Evolutionary conservation across 2,329 filamentous ascomycete species (phyloP).

Genomic region (Diaporthe citrichinensis): DNA sequence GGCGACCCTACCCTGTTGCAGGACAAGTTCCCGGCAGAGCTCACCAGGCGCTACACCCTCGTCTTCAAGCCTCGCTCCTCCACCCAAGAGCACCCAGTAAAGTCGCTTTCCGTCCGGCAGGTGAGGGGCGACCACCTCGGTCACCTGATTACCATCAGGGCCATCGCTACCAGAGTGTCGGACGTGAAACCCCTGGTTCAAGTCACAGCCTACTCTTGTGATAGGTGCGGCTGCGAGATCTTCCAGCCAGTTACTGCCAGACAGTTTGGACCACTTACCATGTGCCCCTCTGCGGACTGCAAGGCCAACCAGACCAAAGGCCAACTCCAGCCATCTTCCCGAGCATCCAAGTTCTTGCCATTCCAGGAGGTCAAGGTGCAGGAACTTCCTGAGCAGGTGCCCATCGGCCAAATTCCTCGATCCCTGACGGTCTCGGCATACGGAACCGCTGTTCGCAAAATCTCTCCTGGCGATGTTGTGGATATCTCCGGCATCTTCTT

Average conservation of each 20-base stretch:
- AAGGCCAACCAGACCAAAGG: conserved; percentile 91
- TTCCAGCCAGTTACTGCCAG: conserved; percentile 96
- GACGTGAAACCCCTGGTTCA: conserved; percentile 98
- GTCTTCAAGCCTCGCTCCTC: conserved; percentile 94
- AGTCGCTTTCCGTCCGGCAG: conserved; percentile 88
- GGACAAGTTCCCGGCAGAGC: conserved; percentile 89
- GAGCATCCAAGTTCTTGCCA: conserved; percentile 95
- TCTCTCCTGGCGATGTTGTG: conserved; percentile 94
- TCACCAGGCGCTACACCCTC: conserved; percentile 93
- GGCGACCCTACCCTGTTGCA: conserved; percentile 76
- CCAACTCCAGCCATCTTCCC: conserved; percentile 92
- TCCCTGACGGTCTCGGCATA: conserved; percentile 92
- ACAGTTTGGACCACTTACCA: conserved; percentile 87
- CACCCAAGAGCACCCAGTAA: conserved; percentile 72
- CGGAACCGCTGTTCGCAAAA: conserved; percentile 85
- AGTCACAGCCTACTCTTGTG: conserved; percentile 98
- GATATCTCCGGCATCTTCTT: conserved; percentile 97
- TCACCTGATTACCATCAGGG: conserved; percentile 91
- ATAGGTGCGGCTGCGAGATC: conserved; percentile 95
- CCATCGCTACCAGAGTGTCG: conserved; percentile 94
- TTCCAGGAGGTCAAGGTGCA: conserved; percentile 99
- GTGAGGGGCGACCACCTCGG: conserved; percentile 94
- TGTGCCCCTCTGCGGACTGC: conserved; percentile 93
- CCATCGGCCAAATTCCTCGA: conserved; percentile 95
- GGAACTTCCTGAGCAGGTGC: conserved; percentile 99